A percentile compares a stretch with the other conserved stretches of the same genome.
Conservation (phyloP, 2,329 filamentous ascomycete species). For the Blumeria graminis region DNA sequence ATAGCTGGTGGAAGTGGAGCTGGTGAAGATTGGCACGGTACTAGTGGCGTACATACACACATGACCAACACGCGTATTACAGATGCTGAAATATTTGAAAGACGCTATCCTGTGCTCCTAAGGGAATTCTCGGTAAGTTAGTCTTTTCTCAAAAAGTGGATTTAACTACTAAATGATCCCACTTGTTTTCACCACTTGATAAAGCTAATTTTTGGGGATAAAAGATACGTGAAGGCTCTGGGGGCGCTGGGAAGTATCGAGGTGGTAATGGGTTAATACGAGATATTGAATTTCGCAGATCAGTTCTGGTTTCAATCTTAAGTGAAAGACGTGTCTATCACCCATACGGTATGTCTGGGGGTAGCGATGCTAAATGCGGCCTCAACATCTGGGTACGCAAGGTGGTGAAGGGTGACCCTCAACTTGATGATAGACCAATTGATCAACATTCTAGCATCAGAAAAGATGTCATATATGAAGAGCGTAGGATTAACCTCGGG, state of each 20-base stretch:
- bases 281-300: no score
- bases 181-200: no score
- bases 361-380: constrained; percentile 53
- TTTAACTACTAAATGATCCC: no score
- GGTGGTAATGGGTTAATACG: no score
- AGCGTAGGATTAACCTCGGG: constrained; percentile 45
- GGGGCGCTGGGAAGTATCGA: no score
- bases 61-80: constrained; percentile 78
- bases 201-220: no score
- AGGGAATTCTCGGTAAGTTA: constrained; percentile 35
- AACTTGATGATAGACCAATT: constrained; percentile 19
- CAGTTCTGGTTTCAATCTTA: constrained; percentile 25
- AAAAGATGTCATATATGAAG: constrained; percentile 21
- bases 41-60: constrained; percentile 36
- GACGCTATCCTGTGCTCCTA: constrained; percentile 50
- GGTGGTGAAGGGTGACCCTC: constrained; percentile 32
- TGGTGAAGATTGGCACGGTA: constrained; percentile 47
- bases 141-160: no score
- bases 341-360: constrained; percentile 67
- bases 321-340: constrained; percentile 52
- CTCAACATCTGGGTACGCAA: constrained; percentile 71
- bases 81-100: constrained; percentile 56
- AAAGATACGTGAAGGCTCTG: no score
- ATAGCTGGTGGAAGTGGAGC: constrained; percentile 59
- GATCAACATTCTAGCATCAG: constrained; percentile 8